A percentile compares a stretch with the other conserved stretches of the same genome.
Evolutionary conservation across 176 grass and related monocot species (phyloP).

Genomic region (Ensete ventricosum): DNA sequence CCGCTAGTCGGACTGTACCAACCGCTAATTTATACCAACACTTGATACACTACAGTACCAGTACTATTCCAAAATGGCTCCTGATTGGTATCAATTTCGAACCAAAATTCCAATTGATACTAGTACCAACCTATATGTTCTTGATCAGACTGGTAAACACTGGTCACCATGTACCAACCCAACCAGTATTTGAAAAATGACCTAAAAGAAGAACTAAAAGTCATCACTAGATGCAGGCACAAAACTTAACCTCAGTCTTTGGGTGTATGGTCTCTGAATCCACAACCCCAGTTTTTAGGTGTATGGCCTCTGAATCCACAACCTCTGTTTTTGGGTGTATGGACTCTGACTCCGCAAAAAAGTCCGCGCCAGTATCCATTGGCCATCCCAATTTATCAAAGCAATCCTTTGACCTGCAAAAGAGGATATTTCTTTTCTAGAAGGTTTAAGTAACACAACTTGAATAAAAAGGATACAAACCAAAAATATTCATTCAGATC

Average conservation of each 20-base stretch:
- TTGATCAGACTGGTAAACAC: too few species aligned
- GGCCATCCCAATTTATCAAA: conserved; percentile 66
- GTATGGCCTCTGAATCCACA: conserved; percentile 7
- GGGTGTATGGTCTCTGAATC: background rate
- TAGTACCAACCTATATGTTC: too few species aligned
- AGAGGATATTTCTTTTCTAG: conserved; percentile 11
- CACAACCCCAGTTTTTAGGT: conserved; percentile 23
- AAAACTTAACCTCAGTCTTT: background rate
- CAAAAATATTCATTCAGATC: conserved; percentile 97
- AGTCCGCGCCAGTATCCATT: conserved; percentile 30
- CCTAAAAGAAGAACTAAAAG: background rate
- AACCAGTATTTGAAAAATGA: too few species aligned
- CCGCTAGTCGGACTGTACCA: too few species aligned
- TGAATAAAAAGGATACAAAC: conserved; percentile 35
- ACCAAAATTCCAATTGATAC: too few species aligned
- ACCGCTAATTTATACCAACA: too few species aligned
- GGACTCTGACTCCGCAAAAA: conserved; percentile 28
- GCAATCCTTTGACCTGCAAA: conserved; percentile 67
- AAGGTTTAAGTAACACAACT: conserved; percentile 4
- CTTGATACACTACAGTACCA: too few species aligned
- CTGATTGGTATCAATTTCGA: too few species aligned
- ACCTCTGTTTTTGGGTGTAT: conserved; percentile 22
- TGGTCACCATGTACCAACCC: too few species aligned
- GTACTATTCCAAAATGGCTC: too few species aligned
- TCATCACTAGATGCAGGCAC: background rate